Base-by-base conservation (phyloP, 1,284 basidiomycete genomes). In the Ceratobasidium sp. region DNA sequence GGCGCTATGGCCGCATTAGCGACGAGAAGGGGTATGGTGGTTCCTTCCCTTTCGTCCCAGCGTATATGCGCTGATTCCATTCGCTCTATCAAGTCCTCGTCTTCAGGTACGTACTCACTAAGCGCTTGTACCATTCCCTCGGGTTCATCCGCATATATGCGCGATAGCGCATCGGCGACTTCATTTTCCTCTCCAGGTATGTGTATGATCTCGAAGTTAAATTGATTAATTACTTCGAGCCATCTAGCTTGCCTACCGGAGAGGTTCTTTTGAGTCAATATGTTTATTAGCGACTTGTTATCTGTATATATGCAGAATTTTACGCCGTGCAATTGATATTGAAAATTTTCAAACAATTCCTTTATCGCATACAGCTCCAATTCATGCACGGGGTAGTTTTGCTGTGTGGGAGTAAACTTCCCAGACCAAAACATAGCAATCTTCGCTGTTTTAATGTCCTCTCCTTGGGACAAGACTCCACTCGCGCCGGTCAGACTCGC, bases 371-470 rank as follows among this genome's bases (percentile, higher is more conserved):
- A 77, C 0, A 84, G 83, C 66, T 88, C 86, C 3, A 82, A 83
- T 64, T 88, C 81, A 62, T 87, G 85, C 0, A 86, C 82, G 0
- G 84, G 83, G 62, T 87, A 87, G 50, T 87, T 87, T 77, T 85
- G 84, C 77, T 86, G 79, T 0, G 85, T 84, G 0, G 82, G 61
- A 54, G 83, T 85, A 56, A 87, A 79, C 68, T 86, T 86, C 0
- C 84, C 85, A 0, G 84, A 86, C 78, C 82, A 85, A 77, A 87
- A 87, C 46, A 54, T 54, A 23, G 81, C 78, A 3, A 83, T 78
- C 0, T 78, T 62, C 0, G 81, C 83, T 64, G 62, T 80, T 20
- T 74, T 28, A 7, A 69, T 67, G 40, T 81, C 82, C 52, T 78
- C 77, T 33, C 81, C 83, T 78, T 81, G 84, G n/a, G 65, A 80